A percentile compares a stretch with the other conserved stretches of the same genome.
Conservation (phyloP, 2,329 filamentous ascomycete species). For the Aulographum hederae region DNA sequence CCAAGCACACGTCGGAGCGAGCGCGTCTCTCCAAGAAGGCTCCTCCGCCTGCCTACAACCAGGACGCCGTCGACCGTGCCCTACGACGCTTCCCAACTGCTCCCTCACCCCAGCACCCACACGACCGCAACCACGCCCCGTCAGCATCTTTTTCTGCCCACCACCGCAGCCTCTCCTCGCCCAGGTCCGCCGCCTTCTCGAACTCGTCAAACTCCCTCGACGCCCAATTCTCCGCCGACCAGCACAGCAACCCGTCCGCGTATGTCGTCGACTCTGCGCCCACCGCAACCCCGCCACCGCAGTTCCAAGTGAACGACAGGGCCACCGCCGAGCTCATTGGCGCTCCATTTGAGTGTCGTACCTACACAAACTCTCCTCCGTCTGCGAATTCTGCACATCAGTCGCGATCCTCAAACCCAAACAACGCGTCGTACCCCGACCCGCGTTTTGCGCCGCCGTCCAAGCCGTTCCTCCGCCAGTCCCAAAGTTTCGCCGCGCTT, state of each 20-base stretch:
- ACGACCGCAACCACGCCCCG: no score
- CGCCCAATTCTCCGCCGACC: background rate
- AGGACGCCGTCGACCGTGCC: background rate
- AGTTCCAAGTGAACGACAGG: slow-evolving; percentile 11
- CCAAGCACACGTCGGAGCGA: no score
- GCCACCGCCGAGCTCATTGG: slow-evolving; percentile 18
- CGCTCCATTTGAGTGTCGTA: slow-evolving; percentile 20
- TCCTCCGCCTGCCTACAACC: background rate
- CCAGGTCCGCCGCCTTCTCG: background rate
- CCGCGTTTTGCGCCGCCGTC: background rate
- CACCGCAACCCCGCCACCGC: background rate
- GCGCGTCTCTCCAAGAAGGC: no score
- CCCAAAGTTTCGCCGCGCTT: slow-evolving; percentile 24
- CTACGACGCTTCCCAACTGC: no score
- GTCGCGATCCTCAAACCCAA: background rate
- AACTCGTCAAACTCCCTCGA: background rate
- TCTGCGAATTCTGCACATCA: background rate
- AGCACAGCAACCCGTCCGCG: background rate
- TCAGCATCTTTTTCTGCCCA: no score
- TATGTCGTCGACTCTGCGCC: background rate
- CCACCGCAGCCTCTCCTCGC: background rate
- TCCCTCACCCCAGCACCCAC: no score
- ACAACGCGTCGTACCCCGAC: background rate
- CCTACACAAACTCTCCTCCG: slow-evolving; percentile 7
- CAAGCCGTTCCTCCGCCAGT: background rate